phyloP scores from a whole-genome alignment of 139 green algal species.

The Tetradesmus lagerheimii region DNA sequence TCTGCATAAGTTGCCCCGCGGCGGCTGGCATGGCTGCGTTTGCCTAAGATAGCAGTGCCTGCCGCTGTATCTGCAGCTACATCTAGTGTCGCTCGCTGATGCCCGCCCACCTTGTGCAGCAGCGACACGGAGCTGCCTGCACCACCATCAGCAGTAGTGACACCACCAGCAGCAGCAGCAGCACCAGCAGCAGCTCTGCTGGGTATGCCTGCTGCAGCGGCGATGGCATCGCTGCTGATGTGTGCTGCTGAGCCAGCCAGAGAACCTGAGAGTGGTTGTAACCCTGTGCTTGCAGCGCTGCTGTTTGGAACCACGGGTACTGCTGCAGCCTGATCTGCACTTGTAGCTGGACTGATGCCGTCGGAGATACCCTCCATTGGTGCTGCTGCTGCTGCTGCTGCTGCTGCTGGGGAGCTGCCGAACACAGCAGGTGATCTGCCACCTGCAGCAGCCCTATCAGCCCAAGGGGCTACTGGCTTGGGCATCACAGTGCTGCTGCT shows the following conservation, averaged over 20 bases:
- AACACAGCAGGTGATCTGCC: no score
- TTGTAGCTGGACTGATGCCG: neutral
- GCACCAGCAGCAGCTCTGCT: neutral
- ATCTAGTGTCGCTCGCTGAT: neutral
- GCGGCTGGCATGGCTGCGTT: conserved; percentile 28
- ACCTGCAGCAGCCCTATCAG: no score
- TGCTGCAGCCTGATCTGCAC: no score
- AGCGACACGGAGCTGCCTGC: neutral
- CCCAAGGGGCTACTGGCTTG: no score
- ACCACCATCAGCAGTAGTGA: neutral
- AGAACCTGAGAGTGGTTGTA: no score
- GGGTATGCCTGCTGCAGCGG: neutral
- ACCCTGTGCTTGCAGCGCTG: no score
- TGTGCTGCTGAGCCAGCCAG: neutral
- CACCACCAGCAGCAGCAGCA: neutral
- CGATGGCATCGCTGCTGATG: neutral
- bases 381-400: neutral
- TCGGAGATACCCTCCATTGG: neutral
- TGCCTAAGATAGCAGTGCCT: neutral
- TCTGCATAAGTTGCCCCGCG: conserved; percentile 27
- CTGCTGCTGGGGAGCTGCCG: no score
- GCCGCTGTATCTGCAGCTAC: neutral
- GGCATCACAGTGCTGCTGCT: no score
- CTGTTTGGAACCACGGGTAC: no score
- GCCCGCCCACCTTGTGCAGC: neutral